These are phyloP conservation scores for Rhododendron vialii DNA, from an alignment of 148 eudicot genomes.

Conservation along the genomic window DNA sequence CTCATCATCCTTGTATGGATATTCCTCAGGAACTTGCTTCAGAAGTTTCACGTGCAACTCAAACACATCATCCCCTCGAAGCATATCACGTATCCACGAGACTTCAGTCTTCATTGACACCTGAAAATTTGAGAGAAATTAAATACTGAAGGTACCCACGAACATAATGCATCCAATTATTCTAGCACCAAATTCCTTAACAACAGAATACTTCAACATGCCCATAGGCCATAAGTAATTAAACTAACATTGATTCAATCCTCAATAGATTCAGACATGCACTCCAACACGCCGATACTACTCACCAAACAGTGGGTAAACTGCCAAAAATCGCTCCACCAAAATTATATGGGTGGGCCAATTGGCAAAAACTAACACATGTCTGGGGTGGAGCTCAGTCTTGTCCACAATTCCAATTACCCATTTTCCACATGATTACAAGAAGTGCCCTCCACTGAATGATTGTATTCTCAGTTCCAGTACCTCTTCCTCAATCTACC, in stretches of 20 bases:
- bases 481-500: background rate
- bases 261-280: background rate
- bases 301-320: background rate
- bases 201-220: background rate
- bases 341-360: background rate
- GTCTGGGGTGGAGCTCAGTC: background rate
- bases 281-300: background rate
- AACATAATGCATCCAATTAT: background rate
- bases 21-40: constrained; percentile 97
- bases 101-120: constrained; percentile 99
- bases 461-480: background rate
- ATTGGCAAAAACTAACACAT: background rate
- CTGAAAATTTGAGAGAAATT: constrained; percentile 23
- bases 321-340: background rate
- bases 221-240: background rate
- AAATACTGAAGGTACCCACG: background rate
- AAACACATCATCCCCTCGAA: constrained; percentile 91
- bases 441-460: background rate
- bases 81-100: constrained; percentile 95
- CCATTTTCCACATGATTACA: background rate
- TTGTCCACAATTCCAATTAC: background rate
- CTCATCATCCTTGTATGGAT: constrained; percentile 98
- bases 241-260: background rate
- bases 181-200: background rate
- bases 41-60: constrained; percentile 93